phyloP scores from a whole-genome alignment of 2,329 filamentous ascomycete genomes.

The Hymenoscyphus albidus region DNA sequence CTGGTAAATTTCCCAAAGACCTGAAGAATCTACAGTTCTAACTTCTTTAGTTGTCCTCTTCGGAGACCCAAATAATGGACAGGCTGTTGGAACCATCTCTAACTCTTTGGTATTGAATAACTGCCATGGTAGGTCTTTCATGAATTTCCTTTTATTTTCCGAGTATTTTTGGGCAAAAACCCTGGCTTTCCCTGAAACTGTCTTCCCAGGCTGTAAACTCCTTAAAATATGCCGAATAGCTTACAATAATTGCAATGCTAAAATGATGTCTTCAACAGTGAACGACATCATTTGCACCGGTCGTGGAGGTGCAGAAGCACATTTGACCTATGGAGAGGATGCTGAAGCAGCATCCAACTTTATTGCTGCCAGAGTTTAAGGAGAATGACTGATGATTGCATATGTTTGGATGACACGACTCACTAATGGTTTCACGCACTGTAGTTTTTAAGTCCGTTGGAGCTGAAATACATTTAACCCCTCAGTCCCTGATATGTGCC shows the following conservation, averaged over 20 bases:
- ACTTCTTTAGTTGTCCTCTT: background rate
- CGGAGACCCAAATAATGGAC: background rate
- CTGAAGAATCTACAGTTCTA: background rate
- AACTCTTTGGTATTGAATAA: background rate
- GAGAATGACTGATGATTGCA: background rate
- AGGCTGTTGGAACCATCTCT: background rate
- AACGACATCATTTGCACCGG: background rate
- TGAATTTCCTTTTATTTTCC: background rate
- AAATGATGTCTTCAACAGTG: background rate
- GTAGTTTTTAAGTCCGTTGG: background rate
- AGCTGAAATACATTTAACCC: background rate
- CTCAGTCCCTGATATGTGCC: background rate
- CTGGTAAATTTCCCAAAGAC: background rate
- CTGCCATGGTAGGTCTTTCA: no score
- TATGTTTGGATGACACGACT: background rate
- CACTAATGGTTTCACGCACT: background rate
- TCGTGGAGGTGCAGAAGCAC: background rate
- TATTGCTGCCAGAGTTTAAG: background rate
- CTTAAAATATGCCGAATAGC: no score
- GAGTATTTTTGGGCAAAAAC: background rate
- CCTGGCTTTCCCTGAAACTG: no score
- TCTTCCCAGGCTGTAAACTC: no score
- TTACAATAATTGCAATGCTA: background rate
- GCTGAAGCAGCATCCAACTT: background rate
- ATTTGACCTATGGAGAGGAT: slow-evolving; percentile 1